Evolutionary conservation across 2,329 filamentous ascomycete genomes (phyloP), one percentile per base, ranked within the genome.

Genomic region (Aureobasidium sp.): DNA sequence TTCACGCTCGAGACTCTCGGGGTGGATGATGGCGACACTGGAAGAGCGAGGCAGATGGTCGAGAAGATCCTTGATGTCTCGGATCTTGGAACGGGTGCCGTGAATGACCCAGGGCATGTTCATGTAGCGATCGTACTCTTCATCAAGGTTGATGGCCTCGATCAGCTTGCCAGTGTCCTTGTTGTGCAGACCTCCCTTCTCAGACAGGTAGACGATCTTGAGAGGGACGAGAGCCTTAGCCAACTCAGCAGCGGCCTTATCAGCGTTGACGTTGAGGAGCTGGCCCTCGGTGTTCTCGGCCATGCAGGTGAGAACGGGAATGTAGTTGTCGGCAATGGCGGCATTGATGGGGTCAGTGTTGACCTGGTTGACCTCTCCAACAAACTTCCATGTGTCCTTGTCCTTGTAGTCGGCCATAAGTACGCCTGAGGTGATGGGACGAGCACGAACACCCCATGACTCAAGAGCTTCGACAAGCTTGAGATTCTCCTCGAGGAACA

Each of bases 121-220:
- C 91, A 97, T 96, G 71, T 97, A 83, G 71, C 90, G 83, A 63
- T 96, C 91, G 71, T 90, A 97, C 78, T 99, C 94, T 77, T 96
- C 92, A 72, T 99, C 94, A 63, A 99, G 82, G 78, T 97, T 97
- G 78, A 97, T 97, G 64, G 89, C 90, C 6, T 93, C 96, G 71
- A 97, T 97, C 80, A 96, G 96, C 80, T 93, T 88, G 63, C 88
- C 89, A n/a, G 87, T 90, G 66, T 96, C 90, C 64, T 92, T 92
- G 73, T 97, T 91, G 77, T 96, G 96, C 37, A 99, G 79, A 8
- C 93, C 94, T 55, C 94, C 94, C 82, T 97, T 97, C 79, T 99
- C 94, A 5, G 92, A 95, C n/a, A 97, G 82, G 74, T 97, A 99
- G 64, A 99, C 92, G 65, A 97, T 93, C 85, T 99, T 99, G 70